phyloP scores from a whole-genome alignment of 352 stramenopile genomes.

The Thraustotheca clavata region DNA sequence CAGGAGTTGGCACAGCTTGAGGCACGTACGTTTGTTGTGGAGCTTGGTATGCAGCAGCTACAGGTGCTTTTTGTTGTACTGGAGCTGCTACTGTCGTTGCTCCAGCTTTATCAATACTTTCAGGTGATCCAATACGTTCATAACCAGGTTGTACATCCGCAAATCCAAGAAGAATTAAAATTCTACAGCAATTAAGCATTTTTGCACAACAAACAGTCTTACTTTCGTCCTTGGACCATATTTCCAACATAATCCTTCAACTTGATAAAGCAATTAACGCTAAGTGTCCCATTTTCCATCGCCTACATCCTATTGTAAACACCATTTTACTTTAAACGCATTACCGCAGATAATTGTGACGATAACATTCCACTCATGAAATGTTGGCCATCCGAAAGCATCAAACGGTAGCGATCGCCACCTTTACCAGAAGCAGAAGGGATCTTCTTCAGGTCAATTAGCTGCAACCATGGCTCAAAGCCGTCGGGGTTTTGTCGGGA shows the following conservation, averaged over 20 bases:
- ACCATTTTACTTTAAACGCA: background rate
- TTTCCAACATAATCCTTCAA: constrained; percentile 81
- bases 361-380: constrained; percentile 85
- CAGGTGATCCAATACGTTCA: constrained; percentile 64
- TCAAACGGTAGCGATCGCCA: constrained; percentile 73
- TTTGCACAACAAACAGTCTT: background rate
- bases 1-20: constrained; percentile 22
- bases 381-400: constrained; percentile 66
- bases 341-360: constrained; percentile 68
- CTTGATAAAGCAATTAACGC: constrained; percentile 78
- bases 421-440: constrained; percentile 61
- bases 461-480: constrained; percentile 81
- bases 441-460: constrained; percentile 86
- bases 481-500: constrained; percentile 72
- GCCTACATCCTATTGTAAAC: constrained; percentile 22
- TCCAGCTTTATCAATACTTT: constrained; percentile 67
- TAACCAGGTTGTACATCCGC: constrained; percentile 64
- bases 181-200: constrained; percentile 29
- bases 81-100: constrained; percentile 26
- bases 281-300: constrained; percentile 73
- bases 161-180: constrained; percentile 77
- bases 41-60: constrained; percentile 13
- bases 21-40: constrained; percentile 33
- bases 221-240: constrained; percentile 70
- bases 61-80: constrained; percentile 19